A percentile compares a stretch with the other conserved stretches of the same genome.
These are phyloP conservation scores for Chlorella sorokiniana DNA, from an alignment of 139 green algal genomes.

Conservation along the genomic window DNA sequence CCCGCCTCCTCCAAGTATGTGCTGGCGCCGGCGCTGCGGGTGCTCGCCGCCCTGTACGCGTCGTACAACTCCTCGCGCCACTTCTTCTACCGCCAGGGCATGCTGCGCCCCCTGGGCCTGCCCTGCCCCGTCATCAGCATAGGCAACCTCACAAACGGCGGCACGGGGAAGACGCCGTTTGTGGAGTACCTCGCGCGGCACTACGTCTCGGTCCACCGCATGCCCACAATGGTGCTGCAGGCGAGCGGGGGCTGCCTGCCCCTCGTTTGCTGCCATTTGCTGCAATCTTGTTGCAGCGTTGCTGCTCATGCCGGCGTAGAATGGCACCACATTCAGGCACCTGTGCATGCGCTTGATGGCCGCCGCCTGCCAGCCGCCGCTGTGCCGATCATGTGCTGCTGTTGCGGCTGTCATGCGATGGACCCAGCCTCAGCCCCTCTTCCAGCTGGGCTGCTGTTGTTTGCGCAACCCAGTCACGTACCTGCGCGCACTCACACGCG, in stretches of 20 bases:
- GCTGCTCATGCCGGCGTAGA: too few relatives aligned
- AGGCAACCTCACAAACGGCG: slow-evolving; percentile 36
- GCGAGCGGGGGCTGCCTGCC: background rate
- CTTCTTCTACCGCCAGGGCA: slow-evolving; percentile 43
- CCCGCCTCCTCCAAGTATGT: slow-evolving; percentile 26
- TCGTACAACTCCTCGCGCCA: slow-evolving; percentile 4
- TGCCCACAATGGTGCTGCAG: slow-evolving; percentile 43
- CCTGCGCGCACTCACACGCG: too few relatives aligned
- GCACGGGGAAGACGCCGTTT: slow-evolving; percentile 48
- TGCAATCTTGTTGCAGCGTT: background rate
- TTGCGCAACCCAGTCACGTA: too few relatives aligned
- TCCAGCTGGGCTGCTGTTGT: too few relatives aligned
- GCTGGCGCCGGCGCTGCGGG: slow-evolving; percentile 34
- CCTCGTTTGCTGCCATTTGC: background rate
- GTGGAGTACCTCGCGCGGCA: slow-evolving; percentile 44
- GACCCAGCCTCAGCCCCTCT: too few relatives aligned
- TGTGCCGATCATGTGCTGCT: too few relatives aligned
- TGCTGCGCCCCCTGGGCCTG: slow-evolving; percentile 32
- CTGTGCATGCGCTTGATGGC: too few relatives aligned
- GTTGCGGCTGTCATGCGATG: too few relatives aligned
- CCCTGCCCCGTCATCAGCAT: slow-evolving; percentile 43
- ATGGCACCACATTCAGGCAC: too few relatives aligned
- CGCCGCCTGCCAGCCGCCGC: too few relatives aligned
- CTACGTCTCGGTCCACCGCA: slow-evolving; percentile 28
- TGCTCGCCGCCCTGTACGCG: slow-evolving; percentile 20